Conservation (phyloP, 2,329 filamentous ascomycete species). For the Byssoonygena ceratinophila region DNA sequence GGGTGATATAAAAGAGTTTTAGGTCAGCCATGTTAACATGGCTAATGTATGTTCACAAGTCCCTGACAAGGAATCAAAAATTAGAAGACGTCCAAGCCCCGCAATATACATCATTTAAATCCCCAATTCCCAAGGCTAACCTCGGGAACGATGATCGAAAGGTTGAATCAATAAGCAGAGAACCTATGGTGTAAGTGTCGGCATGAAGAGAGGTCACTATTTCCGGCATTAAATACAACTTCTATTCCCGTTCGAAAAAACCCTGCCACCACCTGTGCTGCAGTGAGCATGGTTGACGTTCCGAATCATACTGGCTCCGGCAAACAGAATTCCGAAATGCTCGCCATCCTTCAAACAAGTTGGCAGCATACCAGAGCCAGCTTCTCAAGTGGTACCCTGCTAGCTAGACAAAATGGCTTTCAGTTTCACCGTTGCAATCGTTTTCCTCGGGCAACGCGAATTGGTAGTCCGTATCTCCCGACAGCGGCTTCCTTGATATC, state of each 20-base stretch:
- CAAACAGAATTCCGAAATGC: neutral
- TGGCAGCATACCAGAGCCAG: neutral
- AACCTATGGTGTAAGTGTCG: neutral
- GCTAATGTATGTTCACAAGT: neutral
- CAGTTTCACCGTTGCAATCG: neutral
- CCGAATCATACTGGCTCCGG: too few relatives aligned
- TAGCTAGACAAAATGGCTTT: neutral
- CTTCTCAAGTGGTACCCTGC: neutral
- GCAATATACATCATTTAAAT: neutral
- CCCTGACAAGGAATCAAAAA: neutral
- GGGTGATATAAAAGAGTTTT: neutral
- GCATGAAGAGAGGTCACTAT: neutral
- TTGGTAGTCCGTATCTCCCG: neutral
- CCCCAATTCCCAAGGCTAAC: neutral
- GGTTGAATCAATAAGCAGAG: too few relatives aligned
- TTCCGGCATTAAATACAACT: too few relatives aligned
- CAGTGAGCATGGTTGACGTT: neutral
- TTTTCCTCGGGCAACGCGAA: constrained; percentile 4
- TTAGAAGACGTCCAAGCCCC: neutral
- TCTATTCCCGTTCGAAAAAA: too few relatives aligned
- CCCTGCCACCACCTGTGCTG: neutral
- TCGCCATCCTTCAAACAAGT: neutral
- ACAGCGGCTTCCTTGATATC: neutral
- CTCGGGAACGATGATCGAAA: neutral
- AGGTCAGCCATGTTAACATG: neutral